A percentile compares a stretch with the other conserved stretches of the same genome.
These are phyloP conservation scores for Polygonum aviculare DNA, from an alignment of 148 eudicot species.

Conservation along the genomic window DNA sequence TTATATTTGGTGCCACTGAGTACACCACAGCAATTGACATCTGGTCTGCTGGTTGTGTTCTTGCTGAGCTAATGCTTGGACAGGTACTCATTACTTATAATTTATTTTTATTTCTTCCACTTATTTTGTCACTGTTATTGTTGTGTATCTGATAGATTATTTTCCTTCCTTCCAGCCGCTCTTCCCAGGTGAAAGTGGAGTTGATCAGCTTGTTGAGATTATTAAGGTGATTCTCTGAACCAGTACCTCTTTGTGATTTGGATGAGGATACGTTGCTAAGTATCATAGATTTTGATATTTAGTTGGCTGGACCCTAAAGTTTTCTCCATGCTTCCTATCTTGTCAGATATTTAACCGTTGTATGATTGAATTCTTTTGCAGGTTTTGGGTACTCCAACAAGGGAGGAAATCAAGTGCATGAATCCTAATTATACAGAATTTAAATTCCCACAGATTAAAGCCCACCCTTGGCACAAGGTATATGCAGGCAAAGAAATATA, in stretches of 20 bases:
- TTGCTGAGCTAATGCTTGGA: slow-evolving; percentile 80
- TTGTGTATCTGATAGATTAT: slow-evolving; percentile 1
- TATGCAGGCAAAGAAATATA: slow-evolving; percentile 17
- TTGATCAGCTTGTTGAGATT: slow-evolving; percentile 64
- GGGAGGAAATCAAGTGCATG: slow-evolving; percentile 95
- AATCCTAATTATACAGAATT: slow-evolving; percentile 88
- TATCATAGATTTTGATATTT: neutral
- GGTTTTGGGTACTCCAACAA: slow-evolving; percentile 92
- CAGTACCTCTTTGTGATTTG: neutral
- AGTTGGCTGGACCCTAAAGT: neutral
- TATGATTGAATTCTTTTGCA: slow-evolving; percentile 17
- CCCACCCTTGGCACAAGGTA: slow-evolving; percentile 98
- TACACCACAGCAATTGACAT: slow-evolving; percentile 86
- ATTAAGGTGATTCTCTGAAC: slow-evolving; percentile 37
- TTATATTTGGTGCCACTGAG: slow-evolving; percentile 89
- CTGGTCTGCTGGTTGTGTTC: slow-evolving; percentile 93
- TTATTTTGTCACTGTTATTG: neutral
- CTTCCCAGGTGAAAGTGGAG: slow-evolving; percentile 66
- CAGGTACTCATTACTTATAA: slow-evolving; percentile 32
- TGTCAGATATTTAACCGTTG: neutral
- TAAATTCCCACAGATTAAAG: slow-evolving; percentile 87
- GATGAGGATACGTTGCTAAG: neutral
- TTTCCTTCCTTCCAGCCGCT: slow-evolving; percentile 36
- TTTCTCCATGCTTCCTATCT: neutral
- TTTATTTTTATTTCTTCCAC: neutral